Percentiles rank a stretch among this genome's conserved stretches.
Evolutionary conservation across 1,139 yeast genomes (phyloP).

Genomic region (Suhomyces guaymorum): DNA sequence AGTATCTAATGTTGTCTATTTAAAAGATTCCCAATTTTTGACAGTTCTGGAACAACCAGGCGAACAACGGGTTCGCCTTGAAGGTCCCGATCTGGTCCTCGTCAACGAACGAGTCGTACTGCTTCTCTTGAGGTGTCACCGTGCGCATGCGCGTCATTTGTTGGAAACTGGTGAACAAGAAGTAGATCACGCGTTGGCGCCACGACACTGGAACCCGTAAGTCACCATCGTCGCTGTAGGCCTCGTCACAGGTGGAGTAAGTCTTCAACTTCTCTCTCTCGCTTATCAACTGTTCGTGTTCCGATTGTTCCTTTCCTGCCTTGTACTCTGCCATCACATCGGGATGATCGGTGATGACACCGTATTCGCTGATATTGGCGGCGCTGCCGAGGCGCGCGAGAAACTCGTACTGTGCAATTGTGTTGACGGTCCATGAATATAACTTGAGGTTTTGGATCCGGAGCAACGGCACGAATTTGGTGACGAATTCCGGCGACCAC

Average conservation of each 20-base stretch:
- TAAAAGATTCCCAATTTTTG: constrained; percentile 38
- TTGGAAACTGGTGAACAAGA: constrained; percentile 20
- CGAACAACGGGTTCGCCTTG: constrained; percentile 19
- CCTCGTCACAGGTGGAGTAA: constrained; percentile 11
- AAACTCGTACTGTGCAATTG: constrained; percentile 48
- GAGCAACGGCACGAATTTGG: constrained; percentile 39
- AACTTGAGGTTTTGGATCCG: constrained; percentile 50
- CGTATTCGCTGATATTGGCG: constrained; percentile 39
- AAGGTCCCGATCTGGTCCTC: constrained; percentile 23
- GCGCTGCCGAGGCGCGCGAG: constrained; percentile 29
- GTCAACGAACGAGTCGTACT: constrained; percentile 28
- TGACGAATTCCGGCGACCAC: constrained; percentile 40
- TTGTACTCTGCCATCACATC: constrained; percentile 32
- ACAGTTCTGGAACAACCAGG: constrained; percentile 30
- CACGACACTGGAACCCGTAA: constrained; percentile 22
- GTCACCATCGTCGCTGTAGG: constrained; percentile 17
- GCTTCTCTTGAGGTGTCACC: constrained; percentile 24
- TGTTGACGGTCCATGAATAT: constrained; percentile 84
- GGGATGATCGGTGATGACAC: constrained; percentile 66
- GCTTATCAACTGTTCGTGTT: constrained; percentile 11
- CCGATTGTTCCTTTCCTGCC: constrained; percentile 7
- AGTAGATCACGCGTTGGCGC: constrained; percentile 24
- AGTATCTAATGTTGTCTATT: neutral
- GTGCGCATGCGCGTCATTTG: constrained; percentile 18
- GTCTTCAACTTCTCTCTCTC: constrained; percentile 9